These are phyloP conservation scores for Stromatinia cepivora DNA, from an alignment of 2,329 filamentous ascomycete genomes.

Conservation along the genomic window DNA sequence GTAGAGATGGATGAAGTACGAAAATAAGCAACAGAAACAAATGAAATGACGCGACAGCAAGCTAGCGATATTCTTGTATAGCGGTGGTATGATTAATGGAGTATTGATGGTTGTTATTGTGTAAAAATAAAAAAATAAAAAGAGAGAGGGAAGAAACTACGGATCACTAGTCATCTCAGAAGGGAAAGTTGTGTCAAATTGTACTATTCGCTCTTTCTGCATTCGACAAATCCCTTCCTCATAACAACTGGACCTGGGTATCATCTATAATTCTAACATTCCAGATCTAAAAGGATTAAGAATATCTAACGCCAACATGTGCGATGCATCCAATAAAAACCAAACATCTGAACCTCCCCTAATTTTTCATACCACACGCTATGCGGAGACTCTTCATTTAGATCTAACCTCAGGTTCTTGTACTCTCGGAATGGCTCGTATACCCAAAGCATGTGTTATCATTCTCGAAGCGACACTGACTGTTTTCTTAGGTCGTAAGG, in stretches of 20 bases:
- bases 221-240: not conserved
- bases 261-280: not conserved
- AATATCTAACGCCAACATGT: not conserved
- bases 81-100: not conserved
- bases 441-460: not conserved
- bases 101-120: not conserved
- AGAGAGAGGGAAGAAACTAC: too few relatives aligned
- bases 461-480: slow-evolving; percentile 11
- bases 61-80: too few relatives aligned
- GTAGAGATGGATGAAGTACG: not conserved
- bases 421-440: not conserved
- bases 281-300: not conserved
- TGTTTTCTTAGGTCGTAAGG: not conserved
- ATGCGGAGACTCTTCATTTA: not conserved
- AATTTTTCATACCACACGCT: not conserved
- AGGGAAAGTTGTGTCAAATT: not conserved
- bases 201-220: not conserved
- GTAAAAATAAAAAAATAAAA: too few relatives aligned
- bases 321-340: not conserved
- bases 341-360: not conserved
- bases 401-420: not conserved
- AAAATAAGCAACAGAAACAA: not conserved
- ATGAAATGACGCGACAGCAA: not conserved
- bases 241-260: not conserved
- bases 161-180: not conserved